A percentile compares a stretch with the other conserved stretches of the same genome.
These are phyloP conservation scores for Wickerhamiella sorbophila DNA, from an alignment of 805 yeast species.

Conservation along the genomic window DNA sequence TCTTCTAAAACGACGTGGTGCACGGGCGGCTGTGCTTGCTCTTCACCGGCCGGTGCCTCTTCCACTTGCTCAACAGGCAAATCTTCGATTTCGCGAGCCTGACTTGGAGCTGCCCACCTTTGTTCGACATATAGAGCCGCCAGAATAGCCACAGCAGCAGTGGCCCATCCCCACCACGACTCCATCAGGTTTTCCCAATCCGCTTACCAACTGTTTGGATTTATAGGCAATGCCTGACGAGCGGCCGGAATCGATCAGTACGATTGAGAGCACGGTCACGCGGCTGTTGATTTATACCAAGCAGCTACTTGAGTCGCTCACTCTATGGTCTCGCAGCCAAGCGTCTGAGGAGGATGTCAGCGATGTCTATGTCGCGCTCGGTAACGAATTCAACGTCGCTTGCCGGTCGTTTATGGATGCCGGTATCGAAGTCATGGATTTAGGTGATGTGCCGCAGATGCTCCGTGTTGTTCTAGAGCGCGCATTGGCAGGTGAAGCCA, in stretches of 20 bases:
- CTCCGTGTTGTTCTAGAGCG: slow-evolving; percentile 69
- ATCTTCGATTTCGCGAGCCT: background rate
- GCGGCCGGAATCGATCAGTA: background rate
- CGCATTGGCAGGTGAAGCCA: slow-evolving; percentile 72
- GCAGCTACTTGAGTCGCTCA: slow-evolving; percentile 68
- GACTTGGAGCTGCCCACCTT: background rate
- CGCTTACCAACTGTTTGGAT: background rate
- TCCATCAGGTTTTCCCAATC: background rate
- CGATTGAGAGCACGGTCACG: slow-evolving; percentile 26
- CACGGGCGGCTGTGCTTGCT: no score
- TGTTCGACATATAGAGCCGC: background rate
- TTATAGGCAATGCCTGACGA: background rate
- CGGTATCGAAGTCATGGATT: slow-evolving; percentile 62
- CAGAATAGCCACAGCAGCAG: background rate
- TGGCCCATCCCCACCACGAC: background rate
- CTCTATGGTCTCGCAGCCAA: slow-evolving; percentile 77
- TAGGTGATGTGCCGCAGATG: slow-evolving; percentile 82
- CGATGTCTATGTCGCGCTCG: slow-evolving; percentile 78
- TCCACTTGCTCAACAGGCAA: background rate
- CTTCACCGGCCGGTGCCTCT: background rate
- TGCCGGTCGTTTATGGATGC: slow-evolving; percentile 64
- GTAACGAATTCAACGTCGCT: slow-evolving; percentile 83
- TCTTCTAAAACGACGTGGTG: background rate
- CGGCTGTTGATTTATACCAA: slow-evolving; percentile 76
- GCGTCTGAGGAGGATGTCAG: slow-evolving; percentile 76